Conservation (phyloP, 371 early-diverging fungal genomes). For the Apophysomyces ossiformis region DNA sequence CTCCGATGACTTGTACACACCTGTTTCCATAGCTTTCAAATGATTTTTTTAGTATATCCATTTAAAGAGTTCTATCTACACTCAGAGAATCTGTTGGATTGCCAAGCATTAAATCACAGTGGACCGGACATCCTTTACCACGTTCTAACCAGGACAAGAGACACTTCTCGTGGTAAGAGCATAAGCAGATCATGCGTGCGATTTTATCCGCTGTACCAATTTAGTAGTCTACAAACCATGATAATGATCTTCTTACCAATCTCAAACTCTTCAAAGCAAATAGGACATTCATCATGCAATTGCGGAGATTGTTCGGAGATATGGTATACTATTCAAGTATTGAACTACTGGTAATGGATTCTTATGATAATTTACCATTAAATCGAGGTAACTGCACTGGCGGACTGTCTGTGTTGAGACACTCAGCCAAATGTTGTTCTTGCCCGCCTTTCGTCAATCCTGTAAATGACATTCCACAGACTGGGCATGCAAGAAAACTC, state of each 20-base stretch:
- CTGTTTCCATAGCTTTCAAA: neutral
- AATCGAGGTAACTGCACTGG: slow-evolving; percentile 66
- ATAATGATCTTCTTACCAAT: slow-evolving; percentile 45
- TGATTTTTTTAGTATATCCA: neutral
- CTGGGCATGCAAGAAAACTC: slow-evolving; percentile 84
- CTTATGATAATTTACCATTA: slow-evolving; percentile 57
- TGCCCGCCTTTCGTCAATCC: slow-evolving; percentile 59
- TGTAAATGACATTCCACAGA: slow-evolving; percentile 62
- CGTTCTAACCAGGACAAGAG: slow-evolving; percentile 75
- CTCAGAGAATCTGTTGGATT: slow-evolving; percentile 10
- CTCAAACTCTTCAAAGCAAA: slow-evolving; percentile 91
- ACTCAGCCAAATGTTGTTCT: slow-evolving; percentile 79
- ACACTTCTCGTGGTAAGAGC: slow-evolving; percentile 84
- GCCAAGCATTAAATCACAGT: slow-evolving; percentile 47
- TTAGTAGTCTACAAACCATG: slow-evolving; percentile 5
- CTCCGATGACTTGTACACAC: neutral
- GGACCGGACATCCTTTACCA: slow-evolving; percentile 77
- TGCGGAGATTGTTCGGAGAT: slow-evolving; percentile 61
- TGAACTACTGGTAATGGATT: neutral
- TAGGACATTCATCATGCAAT: slow-evolving; percentile 83
- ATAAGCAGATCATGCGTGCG: slow-evolving; percentile 85
- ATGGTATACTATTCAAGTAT: slow-evolving; percentile 51
- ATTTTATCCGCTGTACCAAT: slow-evolving; percentile 58
- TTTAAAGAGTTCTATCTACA: neutral
- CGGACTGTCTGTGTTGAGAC: slow-evolving; percentile 58